These are phyloP conservation scores for Mucuna pruriens DNA, from an alignment of 306 rosid genomes.

Conservation along the genomic window DNA sequence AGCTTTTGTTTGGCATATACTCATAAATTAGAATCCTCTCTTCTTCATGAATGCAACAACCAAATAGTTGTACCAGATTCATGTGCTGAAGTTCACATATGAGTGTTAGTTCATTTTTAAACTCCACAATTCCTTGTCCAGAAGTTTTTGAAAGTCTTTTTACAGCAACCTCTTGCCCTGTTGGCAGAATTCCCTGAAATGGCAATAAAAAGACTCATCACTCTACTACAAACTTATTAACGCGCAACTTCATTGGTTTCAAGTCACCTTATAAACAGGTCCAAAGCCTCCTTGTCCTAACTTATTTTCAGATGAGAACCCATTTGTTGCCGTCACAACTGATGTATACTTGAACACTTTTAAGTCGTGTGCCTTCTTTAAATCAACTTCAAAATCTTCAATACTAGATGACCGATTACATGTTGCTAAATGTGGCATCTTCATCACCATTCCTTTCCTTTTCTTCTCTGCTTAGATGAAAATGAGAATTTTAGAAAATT, in stretches of 20 bases:
- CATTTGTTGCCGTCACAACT: constrained; percentile 22
- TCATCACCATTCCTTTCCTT: background rate
- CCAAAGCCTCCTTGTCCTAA: constrained; percentile 50
- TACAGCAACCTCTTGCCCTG: constrained; percentile 33
- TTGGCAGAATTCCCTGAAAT: constrained; percentile 20
- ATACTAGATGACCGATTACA: background rate
- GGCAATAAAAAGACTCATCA: background rate
- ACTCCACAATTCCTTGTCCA: constrained; percentile 34
- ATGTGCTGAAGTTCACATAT: constrained; percentile 44
- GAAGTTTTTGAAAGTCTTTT: constrained; percentile 46
- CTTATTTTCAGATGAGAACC: constrained; percentile 31
- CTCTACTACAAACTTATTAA: background rate
- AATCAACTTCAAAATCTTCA: background rate
- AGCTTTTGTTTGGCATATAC: constrained; percentile 43
- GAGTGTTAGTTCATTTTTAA: constrained; percentile 40
- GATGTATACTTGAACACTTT: constrained; percentile 17
- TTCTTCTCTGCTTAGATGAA: background rate
- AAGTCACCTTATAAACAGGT: constrained; percentile 44
- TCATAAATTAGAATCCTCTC: constrained; percentile 43
- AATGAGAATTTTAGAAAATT: background rate
- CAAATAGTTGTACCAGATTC: constrained; percentile 43
- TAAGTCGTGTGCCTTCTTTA: background rate
- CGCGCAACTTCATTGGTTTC: background rate
- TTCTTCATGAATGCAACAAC: constrained; percentile 40
- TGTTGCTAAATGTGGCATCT: background rate